Evolutionary conservation across 2,329 filamentous ascomycete genomes (phyloP).

Genomic region (Pyrenophora tritici-repentis): DNA sequence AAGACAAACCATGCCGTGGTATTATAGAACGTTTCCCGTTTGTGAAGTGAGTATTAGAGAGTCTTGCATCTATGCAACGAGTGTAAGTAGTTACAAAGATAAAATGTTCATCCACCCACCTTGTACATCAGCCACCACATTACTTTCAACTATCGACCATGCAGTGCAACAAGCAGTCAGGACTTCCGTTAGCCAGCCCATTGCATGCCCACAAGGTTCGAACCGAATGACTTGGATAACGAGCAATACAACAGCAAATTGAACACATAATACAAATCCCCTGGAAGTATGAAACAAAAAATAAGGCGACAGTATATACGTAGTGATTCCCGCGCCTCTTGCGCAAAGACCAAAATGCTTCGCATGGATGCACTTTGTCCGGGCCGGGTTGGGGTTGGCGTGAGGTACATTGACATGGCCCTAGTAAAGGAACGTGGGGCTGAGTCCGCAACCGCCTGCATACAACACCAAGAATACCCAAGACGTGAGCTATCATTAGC

Average conservation of each 20-base stretch:
- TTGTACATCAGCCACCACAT: not conserved
- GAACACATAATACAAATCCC: constrained; percentile 12
- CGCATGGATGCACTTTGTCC: constrained; percentile 20
- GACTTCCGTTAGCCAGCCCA: constrained; percentile 41
- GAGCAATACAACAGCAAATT: constrained; percentile 16
- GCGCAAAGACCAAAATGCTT: constrained; percentile 31
- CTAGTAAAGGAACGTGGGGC: constrained; percentile 35
- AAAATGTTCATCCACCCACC: not conserved
- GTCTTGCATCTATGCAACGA: not conserved
- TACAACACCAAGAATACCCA: constrained; percentile 34
- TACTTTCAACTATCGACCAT: constrained; percentile 1
- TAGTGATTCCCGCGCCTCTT: constrained; percentile 24
- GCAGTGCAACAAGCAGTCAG: constrained; percentile 21
- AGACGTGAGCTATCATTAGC: constrained; percentile 41
- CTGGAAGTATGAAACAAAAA: constrained; percentile 30
- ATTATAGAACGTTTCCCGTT: constrained; percentile 7
- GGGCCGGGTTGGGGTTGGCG: constrained; percentile 29
- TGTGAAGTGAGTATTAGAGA: not conserved
- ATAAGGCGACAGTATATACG: constrained; percentile 31
- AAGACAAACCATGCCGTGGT: constrained; percentile 7
- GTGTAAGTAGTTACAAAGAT: not conserved
- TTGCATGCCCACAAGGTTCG: constrained; percentile 37
- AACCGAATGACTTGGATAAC: constrained; percentile 31
- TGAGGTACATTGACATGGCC: constrained; percentile 17
- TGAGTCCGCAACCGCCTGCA: constrained; percentile 26